Evolutionary conservation across 495 filamentous ascomycete genomes (phyloP).

Genomic region (Penicillium ochrochloron): DNA sequence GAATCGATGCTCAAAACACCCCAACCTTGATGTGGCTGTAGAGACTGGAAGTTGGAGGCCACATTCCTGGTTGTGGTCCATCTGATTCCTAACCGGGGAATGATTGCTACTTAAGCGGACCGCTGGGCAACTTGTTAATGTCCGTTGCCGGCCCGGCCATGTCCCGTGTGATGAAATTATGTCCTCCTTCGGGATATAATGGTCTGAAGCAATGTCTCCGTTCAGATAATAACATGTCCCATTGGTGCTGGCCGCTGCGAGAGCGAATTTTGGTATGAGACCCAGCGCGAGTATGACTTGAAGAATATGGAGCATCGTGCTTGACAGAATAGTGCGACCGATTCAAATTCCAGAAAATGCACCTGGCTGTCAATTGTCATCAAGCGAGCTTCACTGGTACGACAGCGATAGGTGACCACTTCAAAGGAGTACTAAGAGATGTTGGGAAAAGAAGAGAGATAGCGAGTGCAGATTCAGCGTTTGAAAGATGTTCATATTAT

Average conservation of each 20-base stretch:
- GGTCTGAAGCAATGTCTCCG: neutral
- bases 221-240: neutral
- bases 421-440: neutral
- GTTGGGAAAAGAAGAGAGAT: neutral
- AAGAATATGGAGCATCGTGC: neutral
- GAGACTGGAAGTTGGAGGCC: too few species aligned
- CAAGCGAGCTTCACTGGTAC: neutral
- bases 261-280: neutral
- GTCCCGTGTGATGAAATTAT: too few species aligned
- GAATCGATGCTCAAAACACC: too few species aligned
- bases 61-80: too few species aligned
- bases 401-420: neutral
- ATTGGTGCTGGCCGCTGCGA: neutral
- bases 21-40: too few species aligned
- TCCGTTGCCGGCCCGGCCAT: too few species aligned
- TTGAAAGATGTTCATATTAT: neutral
- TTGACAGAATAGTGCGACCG: neutral
- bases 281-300: neutral
- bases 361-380: neutral
- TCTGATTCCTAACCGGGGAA: too few species aligned
- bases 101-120: too few species aligned
- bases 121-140: too few species aligned
- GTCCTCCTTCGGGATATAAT: too few species aligned
- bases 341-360: neutral
- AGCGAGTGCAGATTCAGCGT: neutral